Base-by-base conservation (phyloP, 2,329 filamentous ascomycete species). In the Sporothrix variecibatus region DNA sequence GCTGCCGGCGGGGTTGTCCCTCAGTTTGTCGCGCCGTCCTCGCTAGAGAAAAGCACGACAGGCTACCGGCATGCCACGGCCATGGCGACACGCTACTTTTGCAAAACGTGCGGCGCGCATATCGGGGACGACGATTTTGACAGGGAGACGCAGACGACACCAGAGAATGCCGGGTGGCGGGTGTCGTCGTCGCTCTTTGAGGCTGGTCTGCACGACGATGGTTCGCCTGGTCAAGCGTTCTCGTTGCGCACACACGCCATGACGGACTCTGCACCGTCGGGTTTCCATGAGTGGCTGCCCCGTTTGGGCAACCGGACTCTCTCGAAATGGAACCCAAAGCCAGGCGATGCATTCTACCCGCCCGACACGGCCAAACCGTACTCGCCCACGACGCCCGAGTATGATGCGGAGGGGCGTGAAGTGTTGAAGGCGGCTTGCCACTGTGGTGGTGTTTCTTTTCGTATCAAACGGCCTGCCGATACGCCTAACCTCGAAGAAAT, bases 121-220 rank as follows among this genome's bases (percentile, higher is more conserved):
- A 71, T 71, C 23, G 68, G 68, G 31, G 69, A 71, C 53, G 68
- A 71, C 9, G 53, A 71, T 51, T 56, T 26, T 20, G 67, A 70
- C 20, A 7, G 12, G 28, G 46, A 9, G 6, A 31, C 40, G 2
- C 46, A 40, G 2, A 49, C 23, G 11, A 31, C 38, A 7, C 40
- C 43, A 2, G 23, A 28, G 3, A 31, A 31, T 26, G 60, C 64
- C 64, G 64, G 31, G 26, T 68, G 64, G 40, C 64, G 64, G 9
- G 23, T 68, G 7, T 46, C 64, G 8, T 68, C 64, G 64, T 68
- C 64, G 12, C 64, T 68, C 38, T 68, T 67, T 46, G 62, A 2
- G 4, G 11, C n/a, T 2, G 62, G 62, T 2, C 62, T 67, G 38
- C 62, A 67, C 40, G 38, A 46, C 38, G 62, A 67, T 11, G 62